Evolutionary conservation across 2,329 filamentous ascomycete species (phyloP), one percentile per base, ranked within the genome.

Genomic region (Cytospora mali): DNA sequence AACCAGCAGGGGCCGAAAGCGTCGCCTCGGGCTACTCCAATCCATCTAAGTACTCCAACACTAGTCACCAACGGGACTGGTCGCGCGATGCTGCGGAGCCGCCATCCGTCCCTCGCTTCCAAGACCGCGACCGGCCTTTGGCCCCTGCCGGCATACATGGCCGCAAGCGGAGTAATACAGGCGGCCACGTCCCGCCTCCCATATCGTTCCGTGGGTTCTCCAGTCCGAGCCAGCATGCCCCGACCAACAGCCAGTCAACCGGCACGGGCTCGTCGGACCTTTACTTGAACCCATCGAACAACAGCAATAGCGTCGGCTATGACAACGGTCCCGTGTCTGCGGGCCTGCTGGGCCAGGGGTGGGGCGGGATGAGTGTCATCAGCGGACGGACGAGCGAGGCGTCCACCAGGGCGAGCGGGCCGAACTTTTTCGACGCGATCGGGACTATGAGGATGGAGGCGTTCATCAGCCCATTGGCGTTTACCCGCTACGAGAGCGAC

Each of bases 381-480:
- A 65, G 64, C 48, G 77, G 80, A 64, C 78, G 82, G n/a, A 83
- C 81, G 3, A 84, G 83, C 0, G 84, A 86, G 65, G 81, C 82
- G 3, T 86, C 83, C 1, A 83, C 81, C 31, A 68, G 74, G 4
- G 76, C 79, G 0, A 78, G 77, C 66, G 72, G 67, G 60, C 70
- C 3, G 66, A 87, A 87, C 74, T 93, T 95, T 77, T 95, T 95
- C 71, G 93, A 96, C 69, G 90, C 90, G 1, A 89, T 96, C 62
- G 93, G 93, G 1, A 98, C 93, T 2, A 87, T 98, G 53, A 87
- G 95, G 29, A 98, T 99, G 94, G 94, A 98, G 75, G 95, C 95
- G 0, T 99, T 98, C 74, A 96, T 99, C 68, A 87, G 81, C 69
- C 86, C 86, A 0, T 73, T 88, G 13, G 79, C 83, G 1, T 79